These are phyloP conservation scores for Leishmania tropica DNA, from an alignment of 208 protist species.

Conservation along the genomic window DNA sequence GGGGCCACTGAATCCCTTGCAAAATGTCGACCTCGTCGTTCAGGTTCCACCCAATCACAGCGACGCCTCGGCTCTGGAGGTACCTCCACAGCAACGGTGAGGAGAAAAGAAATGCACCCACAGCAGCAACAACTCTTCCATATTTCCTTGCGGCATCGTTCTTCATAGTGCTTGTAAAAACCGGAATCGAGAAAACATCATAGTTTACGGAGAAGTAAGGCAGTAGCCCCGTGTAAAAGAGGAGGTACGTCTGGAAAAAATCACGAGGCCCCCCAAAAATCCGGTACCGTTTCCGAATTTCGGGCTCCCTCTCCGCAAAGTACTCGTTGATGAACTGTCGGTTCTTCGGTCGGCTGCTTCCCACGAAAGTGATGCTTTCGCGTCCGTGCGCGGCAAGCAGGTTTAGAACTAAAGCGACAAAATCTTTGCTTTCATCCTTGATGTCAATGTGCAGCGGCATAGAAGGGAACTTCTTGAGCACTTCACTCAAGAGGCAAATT, in stretches of 20 bases:
- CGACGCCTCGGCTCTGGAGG: constrained; percentile 67
- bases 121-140: constrained; percentile 17
- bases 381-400: constrained; percentile 63
- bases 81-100: constrained; percentile 73
- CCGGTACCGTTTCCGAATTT: constrained; percentile 54
- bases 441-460: constrained; percentile 82
- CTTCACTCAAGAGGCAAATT: constrained; percentile 69
- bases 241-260: constrained; percentile 51
- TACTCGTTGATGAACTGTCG: constrained; percentile 52
- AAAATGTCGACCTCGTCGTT: constrained; percentile 72
- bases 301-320: constrained; percentile 37
- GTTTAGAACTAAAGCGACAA: constrained; percentile 55
- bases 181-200: constrained; percentile 82
- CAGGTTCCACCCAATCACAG: constrained; percentile 77
- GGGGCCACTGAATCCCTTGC: constrained; percentile 46
- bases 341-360: constrained; percentile 62
- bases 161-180: constrained; percentile 56
- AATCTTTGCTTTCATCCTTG: constrained; percentile 50
- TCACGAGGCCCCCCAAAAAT: constrained; percentile 53
- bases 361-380: constrained; percentile 64
- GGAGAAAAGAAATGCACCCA: constrained; percentile 45
- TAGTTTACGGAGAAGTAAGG: constrained; percentile 56
- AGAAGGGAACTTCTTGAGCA: constrained; percentile 62
- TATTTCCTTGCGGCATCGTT: constrained; percentile 19
- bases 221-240: constrained; percentile 70